Evolutionary conservation across 495 filamentous ascomycete species (phyloP), one percentile per base, ranked within the genome.

Genomic region (Cercophora scortea): DNA sequence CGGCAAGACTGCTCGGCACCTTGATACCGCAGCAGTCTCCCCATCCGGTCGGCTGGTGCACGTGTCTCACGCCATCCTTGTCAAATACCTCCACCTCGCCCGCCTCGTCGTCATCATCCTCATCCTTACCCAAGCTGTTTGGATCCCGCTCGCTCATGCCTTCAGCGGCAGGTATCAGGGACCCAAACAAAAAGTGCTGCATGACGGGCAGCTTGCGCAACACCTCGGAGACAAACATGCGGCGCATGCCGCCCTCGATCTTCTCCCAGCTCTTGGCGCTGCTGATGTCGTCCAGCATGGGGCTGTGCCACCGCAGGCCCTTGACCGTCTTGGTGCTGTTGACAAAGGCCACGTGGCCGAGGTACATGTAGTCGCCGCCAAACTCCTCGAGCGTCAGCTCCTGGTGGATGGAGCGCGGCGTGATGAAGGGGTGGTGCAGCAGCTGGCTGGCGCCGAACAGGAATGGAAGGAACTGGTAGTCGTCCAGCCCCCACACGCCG

Each of bases 21-120:
- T 96, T 94, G 71, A 99, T 99, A 36, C 93, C 94, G 61, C 93
- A 99, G 69, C 94, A 99, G 63, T 99, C 94, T 1, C 94, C 94
- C 84, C 93, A 99, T 52, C 82, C 85, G 46, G 71, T 79, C 49
- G 62, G 61, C 56, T 77, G 73, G 64, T 92, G 89, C 34, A 73
- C 62, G 52, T 85, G 81, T 67, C 92, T 85, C 40, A 71, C 80
- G 64, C 81, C 81, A 1, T 83, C 78, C 53, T 83, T 79, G 36
- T 82, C 80, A 48, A 64, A 69, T 18, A 85, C 77, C 39, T 79
- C 70, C 7, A 79, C 68, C 50, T 81, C 71, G 25, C 68, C 81
- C n/a, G 73, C 77, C 47, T 79, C 79, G 1, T 72, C 67, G 17
- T 78, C 79, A 8, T 77, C 74, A 17, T 70, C 70, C 49, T 75